Base-by-base conservation (phyloP, 768 basidiomycete genomes). In the Tulasnella sp. region DNA sequence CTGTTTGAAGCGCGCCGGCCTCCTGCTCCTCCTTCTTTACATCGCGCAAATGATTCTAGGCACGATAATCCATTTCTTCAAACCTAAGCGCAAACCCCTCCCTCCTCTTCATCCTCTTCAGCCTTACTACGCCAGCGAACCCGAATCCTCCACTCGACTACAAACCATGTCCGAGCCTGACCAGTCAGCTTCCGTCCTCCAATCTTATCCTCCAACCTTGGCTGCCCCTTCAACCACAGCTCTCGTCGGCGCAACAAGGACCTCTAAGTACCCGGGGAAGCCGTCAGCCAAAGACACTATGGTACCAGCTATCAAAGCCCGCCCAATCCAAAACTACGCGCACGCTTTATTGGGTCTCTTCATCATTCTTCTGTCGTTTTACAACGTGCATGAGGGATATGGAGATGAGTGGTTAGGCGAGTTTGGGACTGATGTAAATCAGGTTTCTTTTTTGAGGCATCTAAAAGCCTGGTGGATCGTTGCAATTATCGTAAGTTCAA, bases 11-110 rank as follows among this genome's bases (percentile, higher is more conserved):
- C 86, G 85, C 82, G 84, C 86, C 51, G 90, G 90, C 18, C 82
- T 89, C 57, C 85, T 86, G 10, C 85, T 91, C 70, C 84, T 91
- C 61, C 84, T 88, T 69, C 83, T 92, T 11, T 91, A 91, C 82
- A 75, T 88, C 76, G 78, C 84, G 7, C 90, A 91, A 82, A 71
- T 88, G 51, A 3, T 84, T 3, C 79, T 89, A 32, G 90, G 91
- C 29, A 77, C 82, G 1, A 72, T 88, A 82, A 87, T 89, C 57
- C 90, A 92, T 82, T 88, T 82, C 73, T 79, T 88, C 83, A 91
- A 91, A 81, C 85, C 84, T 7, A 48, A 29, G 9, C 42, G 70
- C 29, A 26, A 44, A 37, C 16, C 74, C 23, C 44, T 75, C 9
- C 46, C 74, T n/a, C 32, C 35, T 35, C 61, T 35, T 2, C 29